Base-by-base conservation (phyloP, 2,329 filamentous ascomycete genomes). In the Westerdykella ornata region DNA sequence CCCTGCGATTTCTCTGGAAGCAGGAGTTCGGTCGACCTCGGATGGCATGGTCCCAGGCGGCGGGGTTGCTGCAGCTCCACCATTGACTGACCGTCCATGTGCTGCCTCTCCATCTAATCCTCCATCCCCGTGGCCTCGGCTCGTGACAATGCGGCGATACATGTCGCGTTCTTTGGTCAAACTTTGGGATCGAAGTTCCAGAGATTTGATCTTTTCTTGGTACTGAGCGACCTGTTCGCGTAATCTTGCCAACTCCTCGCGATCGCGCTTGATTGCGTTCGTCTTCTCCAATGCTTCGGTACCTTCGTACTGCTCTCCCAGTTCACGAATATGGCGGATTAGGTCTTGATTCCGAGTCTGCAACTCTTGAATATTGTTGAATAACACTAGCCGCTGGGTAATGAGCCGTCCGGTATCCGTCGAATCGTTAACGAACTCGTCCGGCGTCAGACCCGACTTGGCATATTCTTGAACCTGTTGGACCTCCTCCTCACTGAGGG, bases 81-180 rank as follows among this genome's bases (percentile, higher is more conserved):
- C 30, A 33, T 33, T 33, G 30, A 33, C 16, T 13, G 30, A 33
- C 3, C 30, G n/a, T 15, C 30, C 30, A 13, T 38, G 41, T 15
- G 65, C 62, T 29, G 68, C 67, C 37, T 70, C 68, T 13, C 78
- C 75, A 44, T 82, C 79, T 5, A 34, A 37, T 3, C 30, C 30
- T 15, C 16, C 16, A 33, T 8, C 16, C 22, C 84, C 68, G 43
- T 80, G 77, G 14, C 80, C 79, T 43, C 81, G 76, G 47, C 92
- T 85, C 52, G 90, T 85, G 20, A 96, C 77, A 72, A 97, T 89
- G 39, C 89, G 88, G 16, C 90, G 82, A 81, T 96, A 97, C 80
- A 96, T 96, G 62, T 98, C 90, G 47, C 92, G 83, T 69, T 98
- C 92, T 56, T 88, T 87, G 62, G 92, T 88, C 64, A 94, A 95